phyloP scores from a whole-genome alignment of 176 grass and related monocot genomes.

The Zoysia pacifica region DNA sequence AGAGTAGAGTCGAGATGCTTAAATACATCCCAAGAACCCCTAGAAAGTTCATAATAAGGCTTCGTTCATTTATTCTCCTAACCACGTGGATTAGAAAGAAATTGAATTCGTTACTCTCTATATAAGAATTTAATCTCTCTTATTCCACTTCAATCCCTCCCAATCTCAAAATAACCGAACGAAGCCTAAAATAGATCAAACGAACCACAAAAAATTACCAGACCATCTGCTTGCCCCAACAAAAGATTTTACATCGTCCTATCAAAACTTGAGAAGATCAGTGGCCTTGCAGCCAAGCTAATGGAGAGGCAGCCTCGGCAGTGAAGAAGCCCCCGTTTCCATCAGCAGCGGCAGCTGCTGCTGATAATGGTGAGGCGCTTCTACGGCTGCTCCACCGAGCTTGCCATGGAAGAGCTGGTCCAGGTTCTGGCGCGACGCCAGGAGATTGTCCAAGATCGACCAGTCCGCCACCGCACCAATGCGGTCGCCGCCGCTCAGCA shows the following conservation, averaged over 20 bases:
- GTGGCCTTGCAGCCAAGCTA: constrained; percentile 49
- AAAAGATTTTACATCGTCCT: background rate
- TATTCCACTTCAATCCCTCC: too few species aligned
- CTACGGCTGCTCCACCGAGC: constrained; percentile 4
- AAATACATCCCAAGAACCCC: background rate
- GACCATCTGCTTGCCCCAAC: background rate
- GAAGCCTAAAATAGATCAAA: background rate
- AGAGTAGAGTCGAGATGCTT: background rate
- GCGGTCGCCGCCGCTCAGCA: constrained; percentile 13
- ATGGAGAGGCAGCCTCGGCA: constrained; percentile 63
- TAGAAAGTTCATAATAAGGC: background rate
- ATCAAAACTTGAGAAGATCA: constrained; percentile 60
- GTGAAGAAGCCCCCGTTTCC: constrained; percentile 48
- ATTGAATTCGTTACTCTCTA: too few species aligned
- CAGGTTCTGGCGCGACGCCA: constrained; percentile 75
- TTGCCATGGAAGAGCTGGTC: constrained; percentile 78
- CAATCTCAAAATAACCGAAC: too few species aligned
- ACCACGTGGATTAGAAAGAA: too few species aligned
- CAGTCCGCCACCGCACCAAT: constrained; percentile 51
- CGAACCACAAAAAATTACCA: constrained; percentile 28
- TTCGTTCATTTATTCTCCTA: too few species aligned
- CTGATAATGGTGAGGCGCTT: constrained; percentile 25
- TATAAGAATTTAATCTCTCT: too few species aligned
- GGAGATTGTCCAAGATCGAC: constrained; percentile 92
- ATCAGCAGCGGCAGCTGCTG: constrained; percentile 45